Evolutionary conservation across 768 basidiomycete genomes (phyloP).

Genomic region (Pholiota microspora): DNA sequence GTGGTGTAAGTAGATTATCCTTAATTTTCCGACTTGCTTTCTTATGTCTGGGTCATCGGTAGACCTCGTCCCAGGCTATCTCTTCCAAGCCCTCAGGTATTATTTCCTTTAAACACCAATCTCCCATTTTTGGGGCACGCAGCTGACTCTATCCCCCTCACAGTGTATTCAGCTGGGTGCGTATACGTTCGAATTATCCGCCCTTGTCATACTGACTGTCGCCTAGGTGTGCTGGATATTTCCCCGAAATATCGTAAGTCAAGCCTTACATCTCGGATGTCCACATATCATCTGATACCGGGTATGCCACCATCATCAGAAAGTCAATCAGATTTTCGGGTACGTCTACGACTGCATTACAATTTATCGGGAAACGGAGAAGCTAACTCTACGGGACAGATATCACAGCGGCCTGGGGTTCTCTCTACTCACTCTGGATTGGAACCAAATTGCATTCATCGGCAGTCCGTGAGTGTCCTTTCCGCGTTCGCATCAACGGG

Average conservation of each 20-base stretch:
- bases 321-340: slow-evolving; percentile 61
- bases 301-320: slow-evolving; percentile 25
- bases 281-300: slow-evolving; percentile 1
- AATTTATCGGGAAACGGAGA: background rate
- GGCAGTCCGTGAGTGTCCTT: slow-evolving; percentile 52
- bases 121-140: background rate
- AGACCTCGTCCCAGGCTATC: slow-evolving; percentile 64
- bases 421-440: slow-evolving; percentile 53
- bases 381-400: slow-evolving; percentile 19
- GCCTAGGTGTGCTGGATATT: slow-evolving; percentile 63
- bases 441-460: slow-evolving; percentile 69
- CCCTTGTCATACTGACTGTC: no score
- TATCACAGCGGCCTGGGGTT: slow-evolving; percentile 54
- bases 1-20: slow-evolving; percentile 38
- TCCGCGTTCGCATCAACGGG: slow-evolving; percentile 4
- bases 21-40: background rate
- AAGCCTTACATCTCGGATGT: background rate
- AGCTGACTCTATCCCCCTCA: slow-evolving; percentile 2
- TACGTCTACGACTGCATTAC: slow-evolving; percentile 21
- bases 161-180: slow-evolving; percentile 51
- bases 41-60: background rate
- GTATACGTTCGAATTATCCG: slow-evolving; percentile 1
- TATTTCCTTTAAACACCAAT: background rate
- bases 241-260: slow-evolving; percentile 52
- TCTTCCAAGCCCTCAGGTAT: slow-evolving; percentile 57